These are phyloP conservation scores for Nematodospora anomalae DNA, from an alignment of 1,139 yeast species.

Conservation along the genomic window DNA sequence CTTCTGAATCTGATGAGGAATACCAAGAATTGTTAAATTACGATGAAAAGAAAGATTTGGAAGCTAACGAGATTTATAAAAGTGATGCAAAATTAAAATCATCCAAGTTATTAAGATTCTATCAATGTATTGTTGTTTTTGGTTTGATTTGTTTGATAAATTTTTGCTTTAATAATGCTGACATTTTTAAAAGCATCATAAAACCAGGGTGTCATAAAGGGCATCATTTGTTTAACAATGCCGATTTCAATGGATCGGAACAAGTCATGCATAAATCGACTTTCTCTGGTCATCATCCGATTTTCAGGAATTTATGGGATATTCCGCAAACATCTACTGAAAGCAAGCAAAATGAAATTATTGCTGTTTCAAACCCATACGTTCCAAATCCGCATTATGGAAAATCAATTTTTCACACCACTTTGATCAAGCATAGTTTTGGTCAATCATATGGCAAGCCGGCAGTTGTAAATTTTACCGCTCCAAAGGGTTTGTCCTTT, in stretches of 20 bases:
- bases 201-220: neutral
- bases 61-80: neutral
- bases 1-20: constrained; percentile 6
- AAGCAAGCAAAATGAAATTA: constrained; percentile 17
- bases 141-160: neutral
- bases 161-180: neutral
- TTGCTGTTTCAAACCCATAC: constrained; percentile 32
- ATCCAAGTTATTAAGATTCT: neutral
- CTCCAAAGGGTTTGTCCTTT: constrained; percentile 40
- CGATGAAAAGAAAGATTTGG: constrained; percentile 7
- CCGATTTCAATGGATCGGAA: neutral
- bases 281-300: constrained; percentile 4
- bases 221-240: no score
- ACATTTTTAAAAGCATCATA: no score
- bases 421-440: constrained; percentile 35
- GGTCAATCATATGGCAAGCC: constrained; percentile 42
- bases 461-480: constrained; percentile 23
- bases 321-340: constrained; percentile 2
- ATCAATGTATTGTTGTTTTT: neutral
- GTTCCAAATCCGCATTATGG: constrained; percentile 32
- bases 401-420: constrained; percentile 24
- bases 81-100: neutral
- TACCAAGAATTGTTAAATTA: constrained; percentile 1
- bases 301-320: constrained; percentile 9
- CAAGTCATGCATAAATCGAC: neutral